Evolutionary conservation across 1,139 yeast genomes (phyloP).

Genomic region (Geotrichum histeridarum): DNA sequence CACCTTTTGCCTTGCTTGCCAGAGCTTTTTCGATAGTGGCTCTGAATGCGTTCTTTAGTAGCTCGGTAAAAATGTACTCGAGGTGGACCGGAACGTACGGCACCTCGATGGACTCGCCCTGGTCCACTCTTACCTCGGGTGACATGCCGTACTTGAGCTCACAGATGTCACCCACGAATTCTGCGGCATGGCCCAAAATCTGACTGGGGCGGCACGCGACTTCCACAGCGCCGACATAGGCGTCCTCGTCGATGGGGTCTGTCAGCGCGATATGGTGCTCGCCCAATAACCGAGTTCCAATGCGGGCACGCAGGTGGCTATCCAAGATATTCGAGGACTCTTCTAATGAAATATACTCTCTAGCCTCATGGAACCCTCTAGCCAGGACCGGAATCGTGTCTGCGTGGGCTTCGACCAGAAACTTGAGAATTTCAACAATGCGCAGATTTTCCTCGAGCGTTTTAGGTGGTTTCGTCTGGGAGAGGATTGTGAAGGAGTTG

Average conservation of each 20-base stretch:
- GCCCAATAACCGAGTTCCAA: conserved; percentile 76
- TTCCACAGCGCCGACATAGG: conserved; percentile 67
- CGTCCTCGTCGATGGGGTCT: conserved; percentile 42
- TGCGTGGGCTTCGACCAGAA: conserved; percentile 67
- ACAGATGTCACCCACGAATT: conserved; percentile 75
- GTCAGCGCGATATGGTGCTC: conserved; percentile 72
- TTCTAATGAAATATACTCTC: conserved; percentile 47
- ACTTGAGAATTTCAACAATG: conserved; percentile 49
- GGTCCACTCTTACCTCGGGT: conserved; percentile 45
- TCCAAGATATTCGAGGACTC: conserved; percentile 61
- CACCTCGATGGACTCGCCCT: conserved; percentile 47
- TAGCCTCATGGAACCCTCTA: conserved; percentile 75
- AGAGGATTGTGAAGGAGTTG: conserved; percentile 60
- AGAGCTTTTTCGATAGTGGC: conserved; percentile 68
- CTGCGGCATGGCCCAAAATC: conserved; percentile 57
- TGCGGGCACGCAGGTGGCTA: conserved; percentile 75
- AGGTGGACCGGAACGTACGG: conserved; percentile 84
- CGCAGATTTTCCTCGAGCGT: conserved; percentile 50
- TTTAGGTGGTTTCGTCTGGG: conserved; percentile 42
- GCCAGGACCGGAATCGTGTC: conserved; percentile 79
- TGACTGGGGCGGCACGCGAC: conserved; percentile 58
- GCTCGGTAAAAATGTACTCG: conserved; percentile 79
- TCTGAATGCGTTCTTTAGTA: conserved; percentile 80
- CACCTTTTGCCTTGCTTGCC: background rate
- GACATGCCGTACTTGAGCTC: conserved; percentile 73